Percentiles rank a stretch among this genome's conserved stretches.
Conservation (phyloP, 108 stramenopile genomes). For the Nitzschia sp. region DNA sequence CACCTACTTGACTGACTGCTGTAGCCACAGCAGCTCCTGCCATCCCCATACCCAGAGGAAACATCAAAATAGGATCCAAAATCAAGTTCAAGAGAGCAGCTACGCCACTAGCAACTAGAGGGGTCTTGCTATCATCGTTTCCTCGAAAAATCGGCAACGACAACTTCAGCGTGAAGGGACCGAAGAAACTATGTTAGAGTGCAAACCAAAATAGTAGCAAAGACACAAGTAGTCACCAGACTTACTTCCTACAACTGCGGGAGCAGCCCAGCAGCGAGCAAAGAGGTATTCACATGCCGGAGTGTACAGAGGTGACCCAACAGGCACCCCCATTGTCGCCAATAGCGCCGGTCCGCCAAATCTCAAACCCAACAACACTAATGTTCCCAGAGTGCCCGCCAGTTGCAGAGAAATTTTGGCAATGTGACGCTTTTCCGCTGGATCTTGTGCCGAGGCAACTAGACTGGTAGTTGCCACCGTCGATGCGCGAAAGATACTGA, state of each 20-base stretch:
- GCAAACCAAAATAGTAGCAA: not conserved
- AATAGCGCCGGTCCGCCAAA: constrained; percentile 33
- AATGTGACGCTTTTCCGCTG: constrained; percentile 34
- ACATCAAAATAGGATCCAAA: constrained; percentile 72
- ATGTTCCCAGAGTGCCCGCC: constrained; percentile 35
- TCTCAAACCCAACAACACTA: constrained; percentile 28
- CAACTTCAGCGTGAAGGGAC: no score
- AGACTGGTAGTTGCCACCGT: constrained; percentile 56
- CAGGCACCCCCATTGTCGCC: constrained; percentile 52
- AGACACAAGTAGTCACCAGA: not conserved
- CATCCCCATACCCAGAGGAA: constrained; percentile 43
- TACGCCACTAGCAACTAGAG: constrained; percentile 42
- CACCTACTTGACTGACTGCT: constrained; percentile 45
- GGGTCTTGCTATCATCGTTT: constrained; percentile 55
- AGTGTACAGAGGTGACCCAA: constrained; percentile 24
- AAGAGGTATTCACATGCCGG: constrained; percentile 51
- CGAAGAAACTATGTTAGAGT: not conserved
- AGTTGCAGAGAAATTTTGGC: constrained; percentile 42
- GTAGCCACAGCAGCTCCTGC: constrained; percentile 68
- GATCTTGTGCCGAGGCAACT: constrained; percentile 31
- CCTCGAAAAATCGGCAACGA: constrained; percentile 68
- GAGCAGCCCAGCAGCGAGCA: constrained; percentile 54
- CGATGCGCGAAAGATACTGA: constrained; percentile 65
- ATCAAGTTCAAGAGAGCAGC: constrained; percentile 50
- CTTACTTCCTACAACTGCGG: constrained; percentile 46